These are phyloP conservation scores for Digitaria exilis DNA, from an alignment of 202 grass and related monocot species.

Conservation along the genomic window DNA sequence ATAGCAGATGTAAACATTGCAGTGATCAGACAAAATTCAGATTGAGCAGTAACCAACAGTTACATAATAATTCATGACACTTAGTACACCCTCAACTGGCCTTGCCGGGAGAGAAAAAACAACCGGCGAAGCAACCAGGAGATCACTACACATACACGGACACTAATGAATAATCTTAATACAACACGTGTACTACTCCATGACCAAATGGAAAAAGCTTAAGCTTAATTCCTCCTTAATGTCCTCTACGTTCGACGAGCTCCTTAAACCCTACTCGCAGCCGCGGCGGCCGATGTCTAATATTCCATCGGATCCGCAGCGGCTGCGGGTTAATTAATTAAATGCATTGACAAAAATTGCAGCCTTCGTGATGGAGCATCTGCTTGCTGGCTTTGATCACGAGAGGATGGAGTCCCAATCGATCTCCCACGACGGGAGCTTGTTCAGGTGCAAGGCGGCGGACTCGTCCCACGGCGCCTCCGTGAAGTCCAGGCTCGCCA, in stretches of 20 bases:
- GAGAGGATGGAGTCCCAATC: conserved; percentile 98
- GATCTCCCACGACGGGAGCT: conserved; percentile 85
- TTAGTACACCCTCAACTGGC: conserved; percentile 46
- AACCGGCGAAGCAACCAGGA: conserved; percentile 67
- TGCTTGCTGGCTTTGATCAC: conserved; percentile 38
- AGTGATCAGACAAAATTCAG: conserved; percentile 15
- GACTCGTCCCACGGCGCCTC: conserved; percentile 94
- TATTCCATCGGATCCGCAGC: conserved; percentile 61
- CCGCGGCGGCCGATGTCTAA: conserved; percentile 73
- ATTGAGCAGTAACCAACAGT: conserved; percentile 40
- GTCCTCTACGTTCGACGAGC: conserved; percentile 4
- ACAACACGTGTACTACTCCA: conserved; percentile 15
- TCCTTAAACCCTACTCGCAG: conserved; percentile 60
- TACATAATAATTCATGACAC: conserved; percentile 38
- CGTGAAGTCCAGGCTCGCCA: conserved; percentile 84
- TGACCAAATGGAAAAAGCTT: conserved; percentile 24
- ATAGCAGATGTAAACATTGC: conserved; percentile 23
- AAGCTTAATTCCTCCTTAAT: conserved; percentile 49
- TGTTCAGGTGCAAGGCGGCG: conserved; percentile 66
- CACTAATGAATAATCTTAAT: conserved; percentile 18
- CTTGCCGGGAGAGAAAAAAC: conserved; percentile 63
- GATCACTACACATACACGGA: conserved; percentile 42
- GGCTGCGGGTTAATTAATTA: conserved; percentile 20
- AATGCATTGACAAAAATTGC: conserved; percentile 27
- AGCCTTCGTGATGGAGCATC: conserved; percentile 24